Base-by-base conservation (phyloP, 192 early-diverging fungal genomes). In the Chytriomyces hyalinus region DNA sequence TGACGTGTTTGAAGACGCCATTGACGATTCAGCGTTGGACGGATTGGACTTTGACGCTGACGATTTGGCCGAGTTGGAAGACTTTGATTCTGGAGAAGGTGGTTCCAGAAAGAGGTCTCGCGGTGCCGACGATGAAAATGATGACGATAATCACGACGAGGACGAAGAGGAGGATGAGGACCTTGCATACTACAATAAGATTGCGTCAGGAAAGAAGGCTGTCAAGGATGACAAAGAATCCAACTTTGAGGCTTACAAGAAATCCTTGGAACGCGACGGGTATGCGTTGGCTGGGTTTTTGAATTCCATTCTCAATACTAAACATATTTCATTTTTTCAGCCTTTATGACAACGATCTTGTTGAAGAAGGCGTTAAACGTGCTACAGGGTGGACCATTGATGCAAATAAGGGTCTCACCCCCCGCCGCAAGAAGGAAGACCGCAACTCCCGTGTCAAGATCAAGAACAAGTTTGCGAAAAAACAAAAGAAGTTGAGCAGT, bases 371-470 rank as follows among this genome's bases (percentile, higher is more conserved):
- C 43, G 71, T 83, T 48, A 97, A 97, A 84, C 93, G 97, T 47
- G 80, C 83, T 26, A 92, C 94, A 45, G 92, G 90, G 69, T 96
- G 92, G 84, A 89, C 93, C 72, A 99, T 99, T 77, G 88, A 97
- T 78, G 92, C 95, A 83, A 99, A 99, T 88, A 93, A 94, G 87
- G 97, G 97, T 69, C 88, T 99, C 63, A 94, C 92, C 44, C 96
- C 96, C 47, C 88, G 90, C 65, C 93, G 97, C 70, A 92, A 91
- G 81, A 96, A 97, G 90, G 93, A 94, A 61, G 86, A 94, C 78
- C 92, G 95, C 81, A 99, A 99, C 84, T 90, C 95, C 66, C 91
- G 97, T 81, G 95, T 99, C 80, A 96, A 96, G 88, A 90, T 93
- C 71, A 87, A 94, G 26, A 90, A 90, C 78, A 93, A 93, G 85